phyloP scores from a whole-genome alignment of 1,284 basidiomycete genomes.

The Vanrija sp. region DNA sequence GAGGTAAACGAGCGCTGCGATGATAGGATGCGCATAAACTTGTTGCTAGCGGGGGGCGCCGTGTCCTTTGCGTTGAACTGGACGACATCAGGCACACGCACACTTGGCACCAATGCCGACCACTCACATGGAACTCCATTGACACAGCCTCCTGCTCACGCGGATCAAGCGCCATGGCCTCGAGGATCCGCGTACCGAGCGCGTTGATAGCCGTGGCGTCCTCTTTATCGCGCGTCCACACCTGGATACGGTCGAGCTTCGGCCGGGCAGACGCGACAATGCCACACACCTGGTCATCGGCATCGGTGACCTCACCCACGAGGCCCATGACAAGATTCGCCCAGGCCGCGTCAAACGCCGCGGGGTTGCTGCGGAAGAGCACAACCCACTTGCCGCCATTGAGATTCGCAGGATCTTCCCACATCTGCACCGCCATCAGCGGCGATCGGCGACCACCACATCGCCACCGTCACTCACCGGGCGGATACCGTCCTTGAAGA shows the following conservation, averaged over 20 bases:
- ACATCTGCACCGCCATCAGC: constrained; percentile 62
- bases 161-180: constrained; percentile 55
- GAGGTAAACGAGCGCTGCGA: too few relatives aligned
- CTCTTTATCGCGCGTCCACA: constrained; percentile 79
- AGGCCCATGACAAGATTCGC: constrained; percentile 84
- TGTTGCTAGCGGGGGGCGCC: not conserved
- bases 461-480: constrained; percentile 24
- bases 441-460: not conserved
- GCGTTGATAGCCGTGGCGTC: constrained; percentile 72
- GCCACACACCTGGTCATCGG: constrained; percentile 79
- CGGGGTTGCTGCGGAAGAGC: constrained; percentile 69
- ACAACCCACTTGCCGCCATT: constrained; percentile 91
- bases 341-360: constrained; percentile 83
- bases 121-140: constrained; percentile 75
- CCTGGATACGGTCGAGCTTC: constrained; percentile 82
- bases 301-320: constrained; percentile 81
- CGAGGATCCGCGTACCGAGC: constrained; percentile 75
- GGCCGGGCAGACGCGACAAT: constrained; percentile 82
- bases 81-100: constrained; percentile 33
- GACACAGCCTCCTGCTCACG: constrained; percentile 70
- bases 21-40: constrained; percentile 1
- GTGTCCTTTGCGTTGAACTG: not conserved
- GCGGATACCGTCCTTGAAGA: constrained; percentile 67
- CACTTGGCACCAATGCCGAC: constrained; percentile 35
- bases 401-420: constrained; percentile 90